Base-by-base conservation (phyloP, 345 rosid genomes). In the Gossypium herbaceum region DNA sequence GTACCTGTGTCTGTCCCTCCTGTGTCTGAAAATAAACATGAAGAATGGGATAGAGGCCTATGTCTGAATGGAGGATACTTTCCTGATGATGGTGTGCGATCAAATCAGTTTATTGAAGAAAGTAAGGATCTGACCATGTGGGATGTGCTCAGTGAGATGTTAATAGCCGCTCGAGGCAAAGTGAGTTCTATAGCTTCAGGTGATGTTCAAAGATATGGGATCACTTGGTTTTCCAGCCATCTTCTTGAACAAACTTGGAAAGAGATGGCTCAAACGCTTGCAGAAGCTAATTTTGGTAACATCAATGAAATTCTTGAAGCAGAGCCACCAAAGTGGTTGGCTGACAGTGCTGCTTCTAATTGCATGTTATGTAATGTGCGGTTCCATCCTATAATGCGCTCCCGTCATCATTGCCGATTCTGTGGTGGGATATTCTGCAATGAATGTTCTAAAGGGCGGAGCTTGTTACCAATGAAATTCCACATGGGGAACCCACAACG, bases 401-500 rank as follows among this genome's bases (percentile, higher is more conserved):
- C 97, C 1, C 89, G 98, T 84, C 98, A 94, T 85, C 98, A 94
- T 81, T 94, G 98, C 78, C 87, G 97, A 55, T 94, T 85, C 75
- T 94, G 98, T 75, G 97, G 98, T 71, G 97, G 97, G 48, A 79
- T 94, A 67, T 94, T 91, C 82, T 94, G 98, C 64, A 84, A 85
- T 39, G 89, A 81, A 17, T 94, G 98, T 80, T 88, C 97, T 24
- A 91, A 81, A 79, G 98, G 97, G 71, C 88, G 92, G 80, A 91
- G 95, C 73, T 84, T 94, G 78, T 71, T 92, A 84, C 97, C 98
- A 0, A 77, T 25, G 24, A 92, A 86, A 79, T 94, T 94, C 74
- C 88, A 87, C 5, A 69, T 63, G 58, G 72, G 85, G 10, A 85
- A 94, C 76, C 98, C 97, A 2, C 91, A 89, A 34, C 82, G 98